Conservation (phyloP, 2,329 filamentous ascomycete species). For the Nothophaeocryptopus gaeumannii region DNA sequence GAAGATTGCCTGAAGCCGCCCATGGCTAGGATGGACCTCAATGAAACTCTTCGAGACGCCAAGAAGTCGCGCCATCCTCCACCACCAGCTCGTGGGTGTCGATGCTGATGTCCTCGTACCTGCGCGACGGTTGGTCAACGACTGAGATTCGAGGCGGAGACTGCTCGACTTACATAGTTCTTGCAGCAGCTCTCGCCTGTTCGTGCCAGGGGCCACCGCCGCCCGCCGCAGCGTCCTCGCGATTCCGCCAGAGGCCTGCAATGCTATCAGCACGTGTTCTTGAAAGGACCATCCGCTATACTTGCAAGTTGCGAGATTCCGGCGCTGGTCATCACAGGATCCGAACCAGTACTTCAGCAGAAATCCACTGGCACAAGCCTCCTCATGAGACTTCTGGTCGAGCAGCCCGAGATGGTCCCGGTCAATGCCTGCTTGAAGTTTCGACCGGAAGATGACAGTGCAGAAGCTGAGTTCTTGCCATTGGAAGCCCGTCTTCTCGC, state of each 20-base stretch:
- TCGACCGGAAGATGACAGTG: conserved; percentile 78
- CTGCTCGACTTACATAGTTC: conserved; percentile 39
- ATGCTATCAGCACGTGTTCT: conserved; percentile 30
- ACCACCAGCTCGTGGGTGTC: conserved; percentile 56
- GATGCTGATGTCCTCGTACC: conserved; percentile 44
- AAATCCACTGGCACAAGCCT: conserved; percentile 75
- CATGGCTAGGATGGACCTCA: no score
- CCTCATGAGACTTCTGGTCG: conserved; percentile 74
- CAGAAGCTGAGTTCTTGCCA: conserved; percentile 57
- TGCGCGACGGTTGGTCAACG: conserved; percentile 1
- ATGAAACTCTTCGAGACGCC: conserved; percentile 40
- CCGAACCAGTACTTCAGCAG: conserved; percentile 95
- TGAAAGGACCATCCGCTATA: neutral
- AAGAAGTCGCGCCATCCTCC: conserved; percentile 60
- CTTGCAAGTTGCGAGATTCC: conserved; percentile 73
- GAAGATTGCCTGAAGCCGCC: no score
- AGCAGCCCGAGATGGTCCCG: conserved; percentile 66
- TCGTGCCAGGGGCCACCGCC: conserved; percentile 57
- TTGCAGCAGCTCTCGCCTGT: conserved; percentile 50
- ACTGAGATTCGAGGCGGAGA: neutral
- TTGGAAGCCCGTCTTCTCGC: conserved; percentile 10
- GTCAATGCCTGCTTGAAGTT: conserved; percentile 65
- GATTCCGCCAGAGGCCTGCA: conserved; percentile 64
- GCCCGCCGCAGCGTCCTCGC: conserved; percentile 60
- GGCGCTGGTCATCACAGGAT: conserved; percentile 62